Base-by-base conservation (phyloP, 148 eudicot genomes). In the Pharnaceum exiguum region DNA sequence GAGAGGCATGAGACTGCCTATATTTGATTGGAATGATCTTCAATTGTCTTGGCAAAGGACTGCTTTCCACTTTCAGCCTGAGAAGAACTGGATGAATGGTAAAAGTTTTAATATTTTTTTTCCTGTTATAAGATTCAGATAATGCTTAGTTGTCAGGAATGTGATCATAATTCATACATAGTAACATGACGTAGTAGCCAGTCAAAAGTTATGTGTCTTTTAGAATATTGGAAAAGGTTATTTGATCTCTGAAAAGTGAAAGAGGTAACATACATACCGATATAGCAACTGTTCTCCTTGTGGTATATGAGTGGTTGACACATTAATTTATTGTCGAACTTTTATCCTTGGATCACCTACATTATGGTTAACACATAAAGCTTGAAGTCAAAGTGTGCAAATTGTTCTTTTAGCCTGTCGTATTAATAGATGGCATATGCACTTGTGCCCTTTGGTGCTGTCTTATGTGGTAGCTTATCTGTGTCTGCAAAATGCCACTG, bases 31-130 rank as follows among this genome's bases (percentile, higher is more conserved):
- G 81, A 69, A 57, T 33, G 69, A 72, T 39, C 30, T 51, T 2
- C 77, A 72, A 60, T 50, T 86, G 57, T 35, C 59, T 51, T 86
- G 95, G 95, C 96, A 88, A 45, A 75, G 83, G 37, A 82, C 86
- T 23, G 55, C 77, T 18, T 88, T 70, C 50, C 96, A 88, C 55
- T 85, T 84, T 60, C 96, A 87, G 32, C 90, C 96, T 2, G 32
- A 67, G 7, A 60, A 74, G 40, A 87, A 87, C 43, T 87, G 91
- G 91, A 84, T 87, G 86, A 87, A 87, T 35, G 96, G 96, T 87
- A 75, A 15, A 4, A 23, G 1, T 15, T 25, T 33, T 27, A 30
- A 13, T 16, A 1, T 45, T 43, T 24, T 17, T 38, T 19, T 45
- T 17, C 7, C 1, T 16, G 9, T 23, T 29, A 19, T n/a, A 17